Base-by-base conservation (phyloP, 768 basidiomycete genomes). In the Podaxis sp. region DNA sequence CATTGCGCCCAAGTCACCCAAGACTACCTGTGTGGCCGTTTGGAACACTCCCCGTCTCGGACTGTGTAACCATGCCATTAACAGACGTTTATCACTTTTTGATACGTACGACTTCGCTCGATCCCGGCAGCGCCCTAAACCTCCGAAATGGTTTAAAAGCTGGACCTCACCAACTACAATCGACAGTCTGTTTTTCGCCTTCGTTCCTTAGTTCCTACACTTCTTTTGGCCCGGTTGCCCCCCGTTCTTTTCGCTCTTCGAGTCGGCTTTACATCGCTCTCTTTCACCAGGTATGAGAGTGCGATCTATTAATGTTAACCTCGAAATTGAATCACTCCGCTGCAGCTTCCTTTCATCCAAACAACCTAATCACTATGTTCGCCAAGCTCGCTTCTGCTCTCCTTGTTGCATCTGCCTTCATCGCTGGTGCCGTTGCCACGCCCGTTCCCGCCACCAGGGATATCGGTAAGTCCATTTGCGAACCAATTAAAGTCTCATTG, bases 331-430 rank as follows among this genome's bases (percentile, higher is more conserved):
- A 11, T 56, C 38, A 40, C 22, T 19, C 5, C 36, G 1, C 24
- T 26, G 11, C 26, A 56, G 54, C 54, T 39, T 39, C 24, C 19
- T 52, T 39, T 33, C 33, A 59, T 38, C 48, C 17, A 38, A 66
- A 57, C 54, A 70, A 68, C 66, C 65, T 70, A 57, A 62, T 65
- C 56, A 70, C 63, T 61, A 70, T 70, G 69, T 67, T 70, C 59
- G 62, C 66, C 56, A 68, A 68, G 52, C 59, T 70, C 51, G 63
- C 63, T 63, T 66, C 65, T 48, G 65, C 63, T 52, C 64, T 58
- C 49, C 36, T 67, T 59, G 66, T 67, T 17, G 66, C 63, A 63
- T 64, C 66, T 57, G 64, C 67, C 46, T 59, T 67, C 49, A 64
- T 70, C 51, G 66, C 66, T 55, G 66, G 67, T 48, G 62, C 53